Evolutionary conservation across 2,329 filamentous ascomycete species (phyloP).

Genomic region (Huntiella omanensis): DNA sequence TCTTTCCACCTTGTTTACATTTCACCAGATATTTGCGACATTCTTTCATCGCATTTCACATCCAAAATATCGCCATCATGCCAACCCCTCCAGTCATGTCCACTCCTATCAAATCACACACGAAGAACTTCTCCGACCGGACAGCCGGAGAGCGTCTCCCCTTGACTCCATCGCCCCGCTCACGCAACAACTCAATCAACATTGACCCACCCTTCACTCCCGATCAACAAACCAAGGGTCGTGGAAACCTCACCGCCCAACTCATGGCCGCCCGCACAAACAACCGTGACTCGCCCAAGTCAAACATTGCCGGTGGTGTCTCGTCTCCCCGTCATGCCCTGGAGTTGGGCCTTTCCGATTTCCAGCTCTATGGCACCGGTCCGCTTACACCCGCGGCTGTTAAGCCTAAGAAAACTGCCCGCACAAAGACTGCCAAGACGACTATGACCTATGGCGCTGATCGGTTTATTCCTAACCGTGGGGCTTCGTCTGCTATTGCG

Average conservation of each 20-base stretch:
- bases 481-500: constrained; percentile 71
- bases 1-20: constrained; percentile 13
- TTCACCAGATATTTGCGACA: constrained; percentile 9
- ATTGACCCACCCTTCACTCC: constrained; percentile 56
- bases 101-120: constrained; percentile 88
- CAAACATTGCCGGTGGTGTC: constrained; percentile 65
- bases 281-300: constrained; percentile 79
- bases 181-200: constrained; percentile 31
- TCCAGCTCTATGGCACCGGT: constrained; percentile 72
- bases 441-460: constrained; percentile 67
- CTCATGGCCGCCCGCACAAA: constrained; percentile 53
- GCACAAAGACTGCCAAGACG: constrained; percentile 51
- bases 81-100: constrained; percentile 74
- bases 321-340: constrained; percentile 65
- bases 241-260: constrained; percentile 62
- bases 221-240: constrained; percentile 43
- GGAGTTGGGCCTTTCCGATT: constrained; percentile 84
- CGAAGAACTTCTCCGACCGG: constrained; percentile 76
- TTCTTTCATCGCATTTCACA: constrained; percentile 4
- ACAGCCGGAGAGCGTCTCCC: constrained; percentile 91
- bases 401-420: constrained; percentile 38
- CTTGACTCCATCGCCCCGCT: constrained; percentile 75
- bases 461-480: constrained; percentile 89
- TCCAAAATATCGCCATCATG: constrained; percentile 11
- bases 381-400: constrained; percentile 37